Evolutionary conservation across 2,329 filamentous ascomycete genomes (phyloP), one percentile per base, ranked within the genome.

Genomic region (Mycocentrospora acerina): DNA sequence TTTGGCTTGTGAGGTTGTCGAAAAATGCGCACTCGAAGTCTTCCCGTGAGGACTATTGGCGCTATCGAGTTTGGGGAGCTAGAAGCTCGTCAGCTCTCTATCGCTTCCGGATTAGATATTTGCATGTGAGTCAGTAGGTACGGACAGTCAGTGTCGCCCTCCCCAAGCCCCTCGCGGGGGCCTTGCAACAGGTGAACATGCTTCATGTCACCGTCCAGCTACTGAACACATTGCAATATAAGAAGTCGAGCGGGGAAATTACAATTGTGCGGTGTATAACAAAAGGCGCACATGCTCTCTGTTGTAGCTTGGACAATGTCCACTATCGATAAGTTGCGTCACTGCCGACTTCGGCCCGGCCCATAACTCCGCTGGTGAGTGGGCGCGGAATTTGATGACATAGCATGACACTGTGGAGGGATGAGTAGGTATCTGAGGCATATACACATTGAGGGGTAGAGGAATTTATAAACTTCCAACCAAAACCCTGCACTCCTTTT

Each of bases 101-200:
- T 22, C 19, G 9, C 19, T 22, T 22, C 19, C 34, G 29, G 24
- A 16, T 35, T 36, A 28, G 14, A 26, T 32, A 31, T 22, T 16
- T 29, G 34, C 37, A 31, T 29, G 29, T 46, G 42, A 51, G 35
- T 49, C 42, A 35, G 27, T 30, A 35, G 4, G 13, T 19, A 43
- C 42, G 35, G 39, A 64, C 57, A 36, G 46, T 60, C 42, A 46
- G 45, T 29, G 43, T 45, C 38, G 38, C 46, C 46, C 43, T 54
- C 46, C 52, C 55, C 53, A 65, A 57, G 57, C 59, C 60, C 62
- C 55, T 49, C 40, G 49, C 49, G 42, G 55, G 61, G 62, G 57
- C 53, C 58, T 57, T 66, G 49, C 46, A 55, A 50, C 48, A 55
- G 46, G 55, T 60, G 55, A 59, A 57, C 64, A 67, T 67, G 42